These are phyloP conservation scores for Gossypium lobatum DNA, from an alignment of 441 rosid genomes.

Conservation along the genomic window DNA sequence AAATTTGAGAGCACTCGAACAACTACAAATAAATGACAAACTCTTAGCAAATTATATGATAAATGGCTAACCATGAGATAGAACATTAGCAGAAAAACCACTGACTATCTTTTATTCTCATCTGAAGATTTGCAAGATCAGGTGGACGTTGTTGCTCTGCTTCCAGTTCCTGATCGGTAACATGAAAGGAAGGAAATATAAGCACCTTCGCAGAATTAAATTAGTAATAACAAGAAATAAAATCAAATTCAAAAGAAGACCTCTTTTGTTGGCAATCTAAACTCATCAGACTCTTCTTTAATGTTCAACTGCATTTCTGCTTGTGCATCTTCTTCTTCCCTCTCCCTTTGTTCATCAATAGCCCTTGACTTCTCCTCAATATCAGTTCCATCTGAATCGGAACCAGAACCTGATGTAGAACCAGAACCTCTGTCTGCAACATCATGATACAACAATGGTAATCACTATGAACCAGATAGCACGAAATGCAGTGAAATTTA, in stretches of 20 bases:
- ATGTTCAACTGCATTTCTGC: constrained; percentile 71
- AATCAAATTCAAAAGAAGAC: constrained; percentile 21
- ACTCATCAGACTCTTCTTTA: constrained; percentile 73
- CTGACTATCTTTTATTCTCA: constrained; percentile 83
- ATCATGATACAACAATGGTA: neutral
- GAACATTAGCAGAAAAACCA: neutral
- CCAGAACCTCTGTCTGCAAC: constrained; percentile 31
- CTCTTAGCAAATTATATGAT: neutral
- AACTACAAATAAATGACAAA: constrained; percentile 37
- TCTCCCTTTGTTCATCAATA: constrained; percentile 47
- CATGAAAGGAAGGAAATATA: neutral
- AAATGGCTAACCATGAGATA: neutral
- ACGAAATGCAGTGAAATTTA: neutral
- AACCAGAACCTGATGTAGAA: constrained; percentile 31
- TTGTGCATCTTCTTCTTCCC: constrained; percentile 51
- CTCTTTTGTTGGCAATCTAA: constrained; percentile 74
- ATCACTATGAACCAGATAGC: neutral
- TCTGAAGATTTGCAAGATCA: constrained; percentile 59
- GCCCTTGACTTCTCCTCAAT: constrained; percentile 53
- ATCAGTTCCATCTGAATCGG: constrained; percentile 63
- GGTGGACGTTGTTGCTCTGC: constrained; percentile 67
- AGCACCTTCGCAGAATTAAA: neutral
- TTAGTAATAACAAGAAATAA: neutral
- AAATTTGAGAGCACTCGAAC: constrained; percentile 79
- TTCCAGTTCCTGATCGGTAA: constrained; percentile 65